These are phyloP conservation scores for Suillus subaureus DNA, from an alignment of 768 basidiomycete species.

Conservation along the genomic window DNA sequence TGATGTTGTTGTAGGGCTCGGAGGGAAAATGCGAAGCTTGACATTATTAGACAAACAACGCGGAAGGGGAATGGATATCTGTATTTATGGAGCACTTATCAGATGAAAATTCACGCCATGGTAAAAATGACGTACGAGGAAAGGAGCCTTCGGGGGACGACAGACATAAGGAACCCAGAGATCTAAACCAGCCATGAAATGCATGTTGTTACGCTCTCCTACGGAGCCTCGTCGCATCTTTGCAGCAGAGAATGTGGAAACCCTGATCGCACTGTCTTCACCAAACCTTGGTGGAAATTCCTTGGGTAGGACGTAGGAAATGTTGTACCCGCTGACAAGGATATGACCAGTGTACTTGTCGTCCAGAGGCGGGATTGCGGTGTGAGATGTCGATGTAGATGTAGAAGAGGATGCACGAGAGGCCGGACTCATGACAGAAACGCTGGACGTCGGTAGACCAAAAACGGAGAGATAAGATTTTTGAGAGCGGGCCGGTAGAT, in stretches of 20 bases:
- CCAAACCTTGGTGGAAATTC: constrained; percentile 48
- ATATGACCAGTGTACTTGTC: constrained; percentile 73
- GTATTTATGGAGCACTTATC: background rate
- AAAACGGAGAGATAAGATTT: constrained; percentile 65
- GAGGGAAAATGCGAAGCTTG: constrained; percentile 73
- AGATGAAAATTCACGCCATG: constrained; percentile 14
- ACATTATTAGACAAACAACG: constrained; percentile 79
- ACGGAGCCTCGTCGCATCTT: constrained; percentile 55
- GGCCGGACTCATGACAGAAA: constrained; percentile 29
- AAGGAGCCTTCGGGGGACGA: constrained; percentile 73
- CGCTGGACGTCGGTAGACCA: constrained; percentile 40
- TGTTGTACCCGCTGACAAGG: constrained; percentile 74
- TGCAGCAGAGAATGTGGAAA: constrained; percentile 27
- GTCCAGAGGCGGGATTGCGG: constrained; percentile 51
- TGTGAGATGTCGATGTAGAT: constrained; percentile 30
- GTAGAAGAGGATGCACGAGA: constrained; percentile 43
- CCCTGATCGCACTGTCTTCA: constrained; percentile 25
- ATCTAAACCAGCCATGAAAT: constrained; percentile 83
- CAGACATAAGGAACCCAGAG: constrained; percentile 72
- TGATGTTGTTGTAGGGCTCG: constrained; percentile 47
- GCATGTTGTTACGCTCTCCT: constrained; percentile 55
- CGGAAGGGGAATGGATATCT: constrained; percentile 80
- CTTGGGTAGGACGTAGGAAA: constrained; percentile 76
- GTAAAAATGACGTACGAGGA: constrained; percentile 49
- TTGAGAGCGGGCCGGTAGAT: constrained; percentile 59